Evolutionary conservation across 345 rosid genomes (phyloP), one percentile per base, ranked within the genome.

Genomic region (Trapa incisa): DNA sequence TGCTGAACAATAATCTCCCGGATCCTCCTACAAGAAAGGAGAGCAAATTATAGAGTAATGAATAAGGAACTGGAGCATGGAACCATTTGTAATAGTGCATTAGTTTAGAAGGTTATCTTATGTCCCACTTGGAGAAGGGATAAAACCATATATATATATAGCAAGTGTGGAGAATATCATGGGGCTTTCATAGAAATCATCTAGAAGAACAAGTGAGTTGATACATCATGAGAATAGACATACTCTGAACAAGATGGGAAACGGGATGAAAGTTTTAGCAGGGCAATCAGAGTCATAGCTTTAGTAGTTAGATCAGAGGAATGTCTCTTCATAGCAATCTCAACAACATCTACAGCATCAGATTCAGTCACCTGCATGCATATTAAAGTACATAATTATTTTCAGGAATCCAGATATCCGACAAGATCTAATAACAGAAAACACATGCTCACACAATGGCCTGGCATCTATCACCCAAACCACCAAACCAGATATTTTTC

Each of bases 181-280:
- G 29, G 29, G n/a, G 0, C 22, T 15, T 37, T 62, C 39, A 10
- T 17, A 33, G 64, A 9, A 60, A 62, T n/a, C 29, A n/a, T 16
- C 13, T 41, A 62, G 22, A 38, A 62, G 38, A 62, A 13, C 42
- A 29, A n/a, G 50, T 15, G 43, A 3, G 43, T 41, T 41, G 43
- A 41, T 41, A 41, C 4, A 41, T 14, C 37, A 43, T 16, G 3
- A 65, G 67, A 37, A 72, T 47, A 66, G 65, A 78, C 91, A 75
- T 88, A 94, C 99, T 80, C 86, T 73, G 97, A 86, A 76, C 86
- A 80, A 69, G 99, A 84, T 75, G 99, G 92, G 65, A 94, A 94
- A 67, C 95, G 96, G 29, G 96, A 94, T 73, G 97, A 94, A 54
- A 94, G 86, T 80, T 94, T 94, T 73, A 94, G 78, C 47, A 91